phyloP scores from a whole-genome alignment of 2,329 filamentous ascomycete species.

The Colletotrichum paranaense region DNA sequence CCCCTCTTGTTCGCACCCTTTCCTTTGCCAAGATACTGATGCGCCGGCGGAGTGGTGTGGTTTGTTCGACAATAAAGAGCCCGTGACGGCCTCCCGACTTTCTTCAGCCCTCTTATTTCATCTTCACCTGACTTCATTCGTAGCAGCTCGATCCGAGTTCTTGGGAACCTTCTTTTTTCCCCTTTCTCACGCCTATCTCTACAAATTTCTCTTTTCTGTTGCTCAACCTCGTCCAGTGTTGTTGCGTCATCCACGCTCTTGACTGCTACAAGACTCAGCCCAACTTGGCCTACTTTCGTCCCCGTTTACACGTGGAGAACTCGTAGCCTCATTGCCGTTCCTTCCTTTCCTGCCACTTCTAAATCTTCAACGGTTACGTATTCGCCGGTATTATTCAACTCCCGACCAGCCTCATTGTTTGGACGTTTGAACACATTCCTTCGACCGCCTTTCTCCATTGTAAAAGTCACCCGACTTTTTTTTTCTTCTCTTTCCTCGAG shows the following conservation, averaged over 20 bases:
- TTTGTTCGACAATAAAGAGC: conserved; percentile 30
- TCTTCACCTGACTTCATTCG: conserved; percentile 28
- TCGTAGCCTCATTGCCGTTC: conserved; percentile 17
- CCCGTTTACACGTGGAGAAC: conserved; percentile 7
- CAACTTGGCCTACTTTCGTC: conserved; percentile 12
- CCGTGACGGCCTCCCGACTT: conserved; percentile 31
- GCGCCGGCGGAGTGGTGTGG: conserved; percentile 8
- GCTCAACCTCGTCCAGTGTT: conserved; percentile 14
- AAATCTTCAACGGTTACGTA: conserved; percentile 28
- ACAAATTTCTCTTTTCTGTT: conserved; percentile 11
- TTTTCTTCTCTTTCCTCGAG: conserved; percentile 7
- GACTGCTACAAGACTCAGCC: conserved; percentile 12
- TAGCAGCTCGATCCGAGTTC: conserved; percentile 17
- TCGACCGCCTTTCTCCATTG: conserved; percentile 10
- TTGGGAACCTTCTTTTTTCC: conserved; percentile 11
- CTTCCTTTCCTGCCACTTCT: conserved; percentile 35
- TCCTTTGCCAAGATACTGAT: neutral
- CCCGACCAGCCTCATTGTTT: conserved; percentile 32
- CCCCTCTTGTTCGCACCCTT: neutral
- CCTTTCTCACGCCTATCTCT: conserved; percentile 2
- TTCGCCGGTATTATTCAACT: conserved; percentile 1
- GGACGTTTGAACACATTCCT: conserved; percentile 31
- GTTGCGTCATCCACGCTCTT: conserved; percentile 29
- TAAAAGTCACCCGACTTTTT: conserved; percentile 23
- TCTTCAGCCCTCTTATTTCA: conserved; percentile 23